A percentile compares a stretch with the other conserved stretches of the same genome.
Evolutionary conservation across 2,329 filamentous ascomycete species (phyloP).

Genomic region (Alternaria consortialis): DNA sequence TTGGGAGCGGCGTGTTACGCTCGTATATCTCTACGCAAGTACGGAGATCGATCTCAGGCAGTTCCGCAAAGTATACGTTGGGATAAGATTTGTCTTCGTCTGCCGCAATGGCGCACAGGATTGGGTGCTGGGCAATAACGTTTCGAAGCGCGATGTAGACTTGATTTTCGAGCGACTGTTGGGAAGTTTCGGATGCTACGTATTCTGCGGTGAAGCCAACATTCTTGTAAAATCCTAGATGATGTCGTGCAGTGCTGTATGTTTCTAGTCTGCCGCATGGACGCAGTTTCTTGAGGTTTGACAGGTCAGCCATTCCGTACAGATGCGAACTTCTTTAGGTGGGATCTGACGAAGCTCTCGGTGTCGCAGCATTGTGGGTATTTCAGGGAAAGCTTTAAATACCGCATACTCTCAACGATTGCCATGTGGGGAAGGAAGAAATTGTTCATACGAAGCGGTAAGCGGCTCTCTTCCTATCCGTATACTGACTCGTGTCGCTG

Average conservation of each 20-base stretch:
- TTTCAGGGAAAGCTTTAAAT: background rate
- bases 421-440: background rate
- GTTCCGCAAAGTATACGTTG: conserved; percentile 55
- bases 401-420: background rate
- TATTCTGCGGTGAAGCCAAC: conserved; percentile 53
- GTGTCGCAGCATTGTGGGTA: background rate
- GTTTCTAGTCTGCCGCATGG: conserved; percentile 53
- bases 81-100: conserved; percentile 50
- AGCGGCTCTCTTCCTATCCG: background rate
- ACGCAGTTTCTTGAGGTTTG: conserved; percentile 26
- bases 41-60: conserved; percentile 55
- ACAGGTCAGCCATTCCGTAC: conserved; percentile 4
- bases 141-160: conserved; percentile 49
- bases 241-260: conserved; percentile 55
- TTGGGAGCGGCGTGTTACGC: conserved; percentile 25
- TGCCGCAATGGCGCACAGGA: conserved; percentile 55
- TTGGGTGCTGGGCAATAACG: conserved; percentile 54
- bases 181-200: background rate
- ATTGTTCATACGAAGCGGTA: background rate
- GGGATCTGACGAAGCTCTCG: background rate
- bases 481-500: background rate
- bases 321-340: background rate
- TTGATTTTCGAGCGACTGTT: conserved; percentile 33
- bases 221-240: conserved; percentile 57
- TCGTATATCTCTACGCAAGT: conserved; percentile 48